These are phyloP conservation scores for Nicotiana benthamiana DNA, from an alignment of 257 asterid genomes.

Conservation along the genomic window DNA sequence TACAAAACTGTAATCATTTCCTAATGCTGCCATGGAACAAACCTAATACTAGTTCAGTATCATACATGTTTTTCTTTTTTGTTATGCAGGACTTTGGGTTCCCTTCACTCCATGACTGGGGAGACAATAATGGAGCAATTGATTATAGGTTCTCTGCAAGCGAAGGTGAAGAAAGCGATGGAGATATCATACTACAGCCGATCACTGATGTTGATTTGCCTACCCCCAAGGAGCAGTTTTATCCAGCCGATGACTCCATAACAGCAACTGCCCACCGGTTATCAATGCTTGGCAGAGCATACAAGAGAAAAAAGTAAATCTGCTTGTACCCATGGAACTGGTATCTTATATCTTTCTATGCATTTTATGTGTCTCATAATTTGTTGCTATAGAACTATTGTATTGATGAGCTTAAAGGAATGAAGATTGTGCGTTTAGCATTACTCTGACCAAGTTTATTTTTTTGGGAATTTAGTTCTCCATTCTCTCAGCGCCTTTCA, in stretches of 20 bases:
- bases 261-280: conserved; percentile 60
- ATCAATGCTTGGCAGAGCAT: conserved; percentile 50
- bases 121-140: conserved; percentile 26
- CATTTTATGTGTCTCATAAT: not conserved
- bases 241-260: conserved; percentile 43
- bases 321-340: not conserved
- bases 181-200: conserved; percentile 63
- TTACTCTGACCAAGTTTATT: not conserved
- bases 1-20: not conserved
- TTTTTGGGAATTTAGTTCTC: not conserved
- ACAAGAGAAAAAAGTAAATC: conserved; percentile 53
- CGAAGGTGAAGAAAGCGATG: conserved; percentile 84
- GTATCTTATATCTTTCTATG: not conserved
- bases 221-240: conserved; percentile 44
- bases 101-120: conserved; percentile 57
- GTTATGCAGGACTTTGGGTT: conserved; percentile 44
- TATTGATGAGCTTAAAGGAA: not conserved
- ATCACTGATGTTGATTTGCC: conserved; percentile 77
- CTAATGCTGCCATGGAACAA: not conserved
- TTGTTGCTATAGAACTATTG: not conserved
- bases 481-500: not conserved
- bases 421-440: not conserved
- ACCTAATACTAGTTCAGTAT: not conserved
- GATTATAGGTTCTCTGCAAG: conserved; percentile 58
- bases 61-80: conserved; percentile 4